phyloP scores from a whole-genome alignment of 345 rosid species.

The Physaria fendleri region DNA sequence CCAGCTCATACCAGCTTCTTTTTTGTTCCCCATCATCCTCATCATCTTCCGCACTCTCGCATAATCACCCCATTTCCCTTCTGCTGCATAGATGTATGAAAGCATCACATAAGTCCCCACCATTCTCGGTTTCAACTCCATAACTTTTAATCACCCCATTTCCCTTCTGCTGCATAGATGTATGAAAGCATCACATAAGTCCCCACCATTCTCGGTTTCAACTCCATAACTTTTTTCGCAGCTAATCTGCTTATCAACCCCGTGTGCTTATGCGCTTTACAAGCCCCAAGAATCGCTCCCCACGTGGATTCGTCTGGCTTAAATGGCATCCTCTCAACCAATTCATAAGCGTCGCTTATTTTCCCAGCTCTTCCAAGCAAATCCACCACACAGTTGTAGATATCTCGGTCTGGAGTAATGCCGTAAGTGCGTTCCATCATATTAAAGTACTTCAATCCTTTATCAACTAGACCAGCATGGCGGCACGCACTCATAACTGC shows the following conservation, averaged over 20 bases:
- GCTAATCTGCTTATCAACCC: conserved; percentile 54
- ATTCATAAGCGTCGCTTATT: conserved; percentile 65
- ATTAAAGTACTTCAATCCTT: conserved; percentile 66
- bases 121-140: conserved; percentile 56
- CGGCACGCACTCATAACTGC: conserved; percentile 83
- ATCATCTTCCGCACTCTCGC: conserved; percentile 62
- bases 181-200: conserved; percentile 70
- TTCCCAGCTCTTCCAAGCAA: conserved; percentile 88
- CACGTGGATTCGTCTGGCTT: conserved; percentile 72
- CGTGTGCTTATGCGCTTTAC: conserved; percentile 50
- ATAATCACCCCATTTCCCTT: conserved; percentile 67
- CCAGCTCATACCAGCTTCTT: conserved; percentile 90
- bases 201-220: conserved; percentile 53
- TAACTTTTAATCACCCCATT: no score
- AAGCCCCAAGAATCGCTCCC: conserved; percentile 83
- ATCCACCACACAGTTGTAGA: conserved; percentile 81
- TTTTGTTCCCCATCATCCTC: conserved; percentile 50
- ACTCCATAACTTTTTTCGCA: conserved; percentile 53
- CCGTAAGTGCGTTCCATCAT: conserved; percentile 52
- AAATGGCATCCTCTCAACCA: conserved; percentile 68
- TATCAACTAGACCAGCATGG: no score
- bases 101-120: conserved; percentile 62
- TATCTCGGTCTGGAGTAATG: conserved; percentile 48
- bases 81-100: conserved; percentile 72
- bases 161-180: conserved; percentile 73